Evolutionary conservation across 805 yeast genomes (phyloP).

Genomic region (Diddensiella transvaalensis): DNA sequence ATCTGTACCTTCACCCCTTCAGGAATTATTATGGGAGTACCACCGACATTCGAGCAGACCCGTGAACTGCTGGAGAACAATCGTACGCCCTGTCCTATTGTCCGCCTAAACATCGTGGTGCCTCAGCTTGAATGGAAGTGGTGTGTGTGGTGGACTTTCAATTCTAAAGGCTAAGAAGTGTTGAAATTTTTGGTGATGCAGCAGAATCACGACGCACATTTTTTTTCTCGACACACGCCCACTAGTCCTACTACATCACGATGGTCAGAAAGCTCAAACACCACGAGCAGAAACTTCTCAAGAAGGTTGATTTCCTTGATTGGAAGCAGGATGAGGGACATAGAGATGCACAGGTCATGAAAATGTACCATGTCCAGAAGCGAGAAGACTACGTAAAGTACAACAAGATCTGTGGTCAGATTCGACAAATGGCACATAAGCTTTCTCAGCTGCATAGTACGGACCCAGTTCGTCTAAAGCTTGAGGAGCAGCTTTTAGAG

Average conservation of each 20-base stretch:
- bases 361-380: slow-evolving; percentile 87
- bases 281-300: slow-evolving; percentile 91
- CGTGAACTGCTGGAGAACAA: background rate
- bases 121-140: no score
- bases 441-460: slow-evolving; percentile 79
- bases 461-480: slow-evolving; percentile 83
- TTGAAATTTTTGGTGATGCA: background rate
- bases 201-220: no score
- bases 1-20: slow-evolving; percentile 53
- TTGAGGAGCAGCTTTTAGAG: slow-evolving; percentile 82
- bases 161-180: background rate
- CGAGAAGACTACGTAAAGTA: slow-evolving; percentile 95
- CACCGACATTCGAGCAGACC: slow-evolving; percentile 55
- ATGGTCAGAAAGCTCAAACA: slow-evolving; percentile 68
- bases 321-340: slow-evolving; percentile 97
- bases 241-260: no score
- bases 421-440: slow-evolving; percentile 81
- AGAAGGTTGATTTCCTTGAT: slow-evolving; percentile 93
- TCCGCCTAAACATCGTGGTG: background rate
- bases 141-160: background rate
- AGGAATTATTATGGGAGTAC: slow-evolving; percentile 66
- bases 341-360: slow-evolving; percentile 94
- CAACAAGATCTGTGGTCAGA: slow-evolving; percentile 87
- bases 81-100: slow-evolving; percentile 1
- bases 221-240: no score